Conservation (phyloP, 2,329 filamentous ascomycete genomes). For the Claviceps digitariae region DNA sequence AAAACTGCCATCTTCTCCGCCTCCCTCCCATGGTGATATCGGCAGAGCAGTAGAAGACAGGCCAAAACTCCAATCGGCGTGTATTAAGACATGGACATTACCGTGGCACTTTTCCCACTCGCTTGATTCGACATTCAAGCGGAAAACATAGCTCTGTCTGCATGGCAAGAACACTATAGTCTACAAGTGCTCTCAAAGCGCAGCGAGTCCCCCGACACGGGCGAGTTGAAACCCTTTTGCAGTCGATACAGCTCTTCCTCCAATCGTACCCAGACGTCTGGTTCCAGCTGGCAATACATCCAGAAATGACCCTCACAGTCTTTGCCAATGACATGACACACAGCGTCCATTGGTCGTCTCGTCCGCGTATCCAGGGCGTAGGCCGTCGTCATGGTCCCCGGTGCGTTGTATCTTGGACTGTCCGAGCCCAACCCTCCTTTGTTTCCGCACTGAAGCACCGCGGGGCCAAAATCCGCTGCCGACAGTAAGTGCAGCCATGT, state of each 20-base stretch:
- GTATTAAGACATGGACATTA: too few relatives aligned
- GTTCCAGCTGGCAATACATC: constrained; percentile 7
- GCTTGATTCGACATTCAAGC: too few relatives aligned
- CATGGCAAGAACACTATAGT: background rate
- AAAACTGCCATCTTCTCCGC: too few relatives aligned
- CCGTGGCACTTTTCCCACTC: too few relatives aligned
- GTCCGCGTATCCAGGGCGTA: constrained; percentile 1
- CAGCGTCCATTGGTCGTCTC: background rate
- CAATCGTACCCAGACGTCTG: constrained; percentile 4
- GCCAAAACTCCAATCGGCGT: too few relatives aligned
- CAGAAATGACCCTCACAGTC: constrained; percentile 5
- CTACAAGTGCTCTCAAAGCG: background rate
- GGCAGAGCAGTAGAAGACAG: too few relatives aligned
- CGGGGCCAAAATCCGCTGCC: constrained; percentile 4
- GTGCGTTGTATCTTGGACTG: constrained; percentile 3
- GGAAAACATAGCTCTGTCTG: too few relatives aligned
- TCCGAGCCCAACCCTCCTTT: background rate
- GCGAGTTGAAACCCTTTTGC: constrained; percentile 6
- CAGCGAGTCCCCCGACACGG: constrained; percentile 2
- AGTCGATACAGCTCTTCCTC: constrained; percentile 7
- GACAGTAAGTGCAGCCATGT: constrained; percentile 3
- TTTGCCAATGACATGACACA: constrained; percentile 5
- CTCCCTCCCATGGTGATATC: too few relatives aligned
- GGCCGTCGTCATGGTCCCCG: constrained; percentile 4
- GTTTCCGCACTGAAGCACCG: constrained; percentile 1